Evolutionary conservation across 2,329 filamentous ascomycete species (phyloP).

Genomic region (Fusarium sp.): DNA sequence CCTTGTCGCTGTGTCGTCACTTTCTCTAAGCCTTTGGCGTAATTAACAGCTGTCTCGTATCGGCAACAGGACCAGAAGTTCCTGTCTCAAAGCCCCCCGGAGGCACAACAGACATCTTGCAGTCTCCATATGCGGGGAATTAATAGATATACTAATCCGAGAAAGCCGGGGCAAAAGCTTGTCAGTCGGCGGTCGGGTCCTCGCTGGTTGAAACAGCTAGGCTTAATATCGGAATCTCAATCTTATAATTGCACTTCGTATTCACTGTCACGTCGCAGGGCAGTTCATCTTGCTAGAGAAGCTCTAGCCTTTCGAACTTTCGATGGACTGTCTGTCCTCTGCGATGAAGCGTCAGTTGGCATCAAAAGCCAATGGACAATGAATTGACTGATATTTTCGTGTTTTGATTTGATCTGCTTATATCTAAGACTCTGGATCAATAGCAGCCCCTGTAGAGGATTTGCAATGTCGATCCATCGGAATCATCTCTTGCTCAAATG

Average conservation of each 20-base stretch:
- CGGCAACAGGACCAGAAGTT: background rate
- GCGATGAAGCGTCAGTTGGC: background rate
- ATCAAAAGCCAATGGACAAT: background rate
- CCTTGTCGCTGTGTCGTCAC: slow-evolving; percentile 7
- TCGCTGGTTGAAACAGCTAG: slow-evolving; percentile 28
- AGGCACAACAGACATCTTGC: slow-evolving; percentile 5
- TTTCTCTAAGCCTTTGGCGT: slow-evolving; percentile 15
- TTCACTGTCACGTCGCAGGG: slow-evolving; percentile 26
- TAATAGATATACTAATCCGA: slow-evolving; percentile 2
- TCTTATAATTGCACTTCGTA: slow-evolving; percentile 36
- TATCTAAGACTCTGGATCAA: background rate
- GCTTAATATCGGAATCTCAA: slow-evolving; percentile 18
- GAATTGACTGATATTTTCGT: slow-evolving; percentile 3
- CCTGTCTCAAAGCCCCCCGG: slow-evolving; percentile 2
- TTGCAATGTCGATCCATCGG: slow-evolving; percentile 40
- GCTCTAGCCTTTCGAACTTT: slow-evolving; percentile 3
- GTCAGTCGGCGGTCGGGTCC: slow-evolving; percentile 30
- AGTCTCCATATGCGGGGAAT: slow-evolving; percentile 28
- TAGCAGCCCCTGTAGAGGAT: slow-evolving; percentile 12
- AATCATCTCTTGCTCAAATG: slow-evolving; percentile 36
- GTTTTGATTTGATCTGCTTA: slow-evolving; percentile 1
- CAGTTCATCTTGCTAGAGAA: slow-evolving; percentile 8
- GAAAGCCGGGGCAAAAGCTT: slow-evolving; percentile 39
- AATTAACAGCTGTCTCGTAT: slow-evolving; percentile 7
- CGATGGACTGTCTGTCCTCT: background rate